Evolutionary conservation across 169 alveolate genomes (phyloP).

Genomic region (Neospora caninum): DNA sequence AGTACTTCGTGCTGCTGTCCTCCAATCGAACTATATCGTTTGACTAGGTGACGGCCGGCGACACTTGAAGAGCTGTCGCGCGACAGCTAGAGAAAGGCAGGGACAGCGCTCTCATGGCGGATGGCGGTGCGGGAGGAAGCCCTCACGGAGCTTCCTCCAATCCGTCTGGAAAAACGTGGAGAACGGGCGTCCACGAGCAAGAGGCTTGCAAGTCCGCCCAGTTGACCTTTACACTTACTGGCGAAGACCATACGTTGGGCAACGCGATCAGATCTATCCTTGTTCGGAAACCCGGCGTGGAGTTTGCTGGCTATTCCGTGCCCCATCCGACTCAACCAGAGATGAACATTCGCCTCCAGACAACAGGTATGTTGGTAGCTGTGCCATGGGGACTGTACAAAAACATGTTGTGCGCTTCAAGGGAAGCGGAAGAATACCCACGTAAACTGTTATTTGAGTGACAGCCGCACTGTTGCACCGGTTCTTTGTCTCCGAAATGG

Average conservation of each 20-base stretch:
- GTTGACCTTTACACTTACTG: slow-evolving; percentile 81
- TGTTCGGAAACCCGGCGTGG: slow-evolving; percentile 81
- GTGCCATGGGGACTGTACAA: not conserved
- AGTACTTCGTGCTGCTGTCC: too few relatives aligned
- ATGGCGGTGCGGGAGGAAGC: not conserved
- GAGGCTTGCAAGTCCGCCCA: slow-evolving; percentile 36
- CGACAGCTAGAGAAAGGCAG: not conserved
- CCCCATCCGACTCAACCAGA: slow-evolving; percentile 88
- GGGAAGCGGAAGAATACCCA: too few relatives aligned
- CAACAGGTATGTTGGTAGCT: slow-evolving; percentile 77
- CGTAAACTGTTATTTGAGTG: too few relatives aligned
- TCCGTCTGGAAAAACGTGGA: not conserved
- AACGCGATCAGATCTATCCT: slow-evolving; percentile 80
- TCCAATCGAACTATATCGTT: too few relatives aligned
- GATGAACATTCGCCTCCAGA: slow-evolving; percentile 83
- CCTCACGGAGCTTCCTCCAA: not conserved
- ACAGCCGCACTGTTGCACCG: too few relatives aligned
- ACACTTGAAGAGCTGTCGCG: not conserved
- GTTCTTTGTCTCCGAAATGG: not conserved
- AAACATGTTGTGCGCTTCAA: not conserved
- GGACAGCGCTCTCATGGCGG: not conserved
- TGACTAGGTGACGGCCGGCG: too few relatives aligned
- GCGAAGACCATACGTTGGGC: slow-evolving; percentile 87
- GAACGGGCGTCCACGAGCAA: not conserved
- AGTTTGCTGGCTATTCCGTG: slow-evolving; percentile 87